phyloP scores from a whole-genome alignment of 768 basidiomycete genomes.

The Boletus vermiculosoides region DNA sequence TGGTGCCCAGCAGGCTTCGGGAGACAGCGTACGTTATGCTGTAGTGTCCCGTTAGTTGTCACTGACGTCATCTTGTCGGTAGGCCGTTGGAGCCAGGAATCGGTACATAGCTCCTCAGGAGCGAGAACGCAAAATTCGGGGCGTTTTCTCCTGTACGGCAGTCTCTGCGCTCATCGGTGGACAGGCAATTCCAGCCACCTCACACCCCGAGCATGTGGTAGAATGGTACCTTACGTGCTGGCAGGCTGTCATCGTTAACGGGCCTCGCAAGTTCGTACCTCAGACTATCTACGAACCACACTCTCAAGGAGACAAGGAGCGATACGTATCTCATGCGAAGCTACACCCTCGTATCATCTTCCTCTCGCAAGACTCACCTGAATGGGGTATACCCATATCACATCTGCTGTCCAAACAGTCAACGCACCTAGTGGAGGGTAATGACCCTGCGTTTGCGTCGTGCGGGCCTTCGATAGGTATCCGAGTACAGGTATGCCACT shows the following conservation, averaged over 20 bases:
- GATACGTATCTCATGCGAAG: constrained; percentile 65
- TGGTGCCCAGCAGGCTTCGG: not conserved
- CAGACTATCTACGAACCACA: constrained; percentile 70
- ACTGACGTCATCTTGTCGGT: not conserved
- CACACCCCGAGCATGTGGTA: not conserved
- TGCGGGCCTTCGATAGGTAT: constrained; percentile 73
- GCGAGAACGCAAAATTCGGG: not conserved
- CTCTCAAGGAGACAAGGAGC: constrained; percentile 64
- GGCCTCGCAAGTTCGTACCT: constrained; percentile 51
- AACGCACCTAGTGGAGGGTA: constrained; percentile 47
- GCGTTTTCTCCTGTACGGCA: not conserved
- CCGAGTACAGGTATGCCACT: constrained; percentile 52
- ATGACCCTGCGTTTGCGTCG: constrained; percentile 60
- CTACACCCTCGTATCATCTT: constrained; percentile 64
- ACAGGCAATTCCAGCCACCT: not conserved
- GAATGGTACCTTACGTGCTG: not conserved
- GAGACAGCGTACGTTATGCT: constrained; percentile 2
- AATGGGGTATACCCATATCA: constrained; percentile 56
- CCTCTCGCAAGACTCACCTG: constrained; percentile 46
- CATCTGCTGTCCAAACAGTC: constrained; percentile 59
- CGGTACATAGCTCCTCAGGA: not conserved
- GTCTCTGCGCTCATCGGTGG: not conserved
- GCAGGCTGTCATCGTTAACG: constrained; percentile 22
- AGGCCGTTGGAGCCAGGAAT: not conserved
- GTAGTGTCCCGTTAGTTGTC: not conserved